Base-by-base conservation (phyloP, 2,329 filamentous ascomycete species). In the Ophiosphaerella korrae region DNA sequence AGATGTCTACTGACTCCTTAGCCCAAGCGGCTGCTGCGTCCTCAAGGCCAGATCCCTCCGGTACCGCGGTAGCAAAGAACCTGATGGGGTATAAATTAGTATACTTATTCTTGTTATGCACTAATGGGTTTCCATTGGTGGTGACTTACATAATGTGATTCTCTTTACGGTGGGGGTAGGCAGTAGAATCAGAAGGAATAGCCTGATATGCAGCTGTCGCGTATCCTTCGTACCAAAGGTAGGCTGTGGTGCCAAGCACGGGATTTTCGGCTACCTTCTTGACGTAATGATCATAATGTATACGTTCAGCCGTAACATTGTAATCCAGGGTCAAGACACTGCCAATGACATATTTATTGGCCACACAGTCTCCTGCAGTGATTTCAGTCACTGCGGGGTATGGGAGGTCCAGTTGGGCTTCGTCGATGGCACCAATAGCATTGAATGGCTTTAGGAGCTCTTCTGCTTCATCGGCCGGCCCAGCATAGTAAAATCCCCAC, bases 391-490 rank as follows among this genome's bases (percentile, higher is more conserved):
- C 16, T 3, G 23, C 41, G 14, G 41, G 41, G 29, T 43, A 43
- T 34, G 41, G 21, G 5, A 35, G 3, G 29, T 43, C 41, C 16
- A 23, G 8, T 29, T 23, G 33, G n/a, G 4, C 7, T 29, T 43
- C 41, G 7, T 13, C n/a, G 9, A 43, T 14, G 3, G 41, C 41
- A 34, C 41, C 41, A 16, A 43, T 34, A n/a, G 29, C 29, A 16
- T 34, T 43, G 16, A 43, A 43, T 23, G 41, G 41, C 6, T 23
- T 23, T 21, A 42, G 39, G 21, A 84, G 75, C 64, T 81, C 79
- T 24, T 74, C 75, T 62, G 80, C 53, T 45, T 78, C 75, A 23
- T 65, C 66, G 12, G 41, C 41, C 2, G 29, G 14, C 2, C 41
- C 41, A 16, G 29, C 29, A 23, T 43, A 43, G 21, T 23, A 32